Conservation (phyloP, 768 basidiomycete genomes). For the Xerocomus potaroensis region DNA sequence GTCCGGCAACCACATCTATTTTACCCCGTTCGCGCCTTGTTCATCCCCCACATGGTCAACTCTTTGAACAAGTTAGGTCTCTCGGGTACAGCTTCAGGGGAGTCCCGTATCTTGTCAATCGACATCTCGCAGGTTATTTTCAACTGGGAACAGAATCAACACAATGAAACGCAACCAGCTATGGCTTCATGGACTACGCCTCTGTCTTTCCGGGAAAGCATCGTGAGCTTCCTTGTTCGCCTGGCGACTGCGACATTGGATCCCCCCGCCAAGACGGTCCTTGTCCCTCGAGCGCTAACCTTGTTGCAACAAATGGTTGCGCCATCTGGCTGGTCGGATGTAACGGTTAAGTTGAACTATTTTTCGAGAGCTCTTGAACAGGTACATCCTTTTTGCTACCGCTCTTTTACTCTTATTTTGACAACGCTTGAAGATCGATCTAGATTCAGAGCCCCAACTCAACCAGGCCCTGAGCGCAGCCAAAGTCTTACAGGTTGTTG, state of each 20-base stretch:
- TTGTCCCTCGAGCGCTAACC: slow-evolving; percentile 60
- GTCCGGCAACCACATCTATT: slow-evolving; percentile 89
- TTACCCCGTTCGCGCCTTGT: slow-evolving; percentile 87
- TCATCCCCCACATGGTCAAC: slow-evolving; percentile 90
- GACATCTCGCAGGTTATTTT: slow-evolving; percentile 91
- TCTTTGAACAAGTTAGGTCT: slow-evolving; percentile 88
- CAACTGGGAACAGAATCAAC: slow-evolving; percentile 80
- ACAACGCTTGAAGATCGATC: slow-evolving; percentile 52
- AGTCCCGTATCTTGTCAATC: slow-evolving; percentile 82
- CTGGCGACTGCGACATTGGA: slow-evolving; percentile 66
- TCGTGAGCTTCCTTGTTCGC: slow-evolving; percentile 94
- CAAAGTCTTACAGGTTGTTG: slow-evolving; percentile 83
- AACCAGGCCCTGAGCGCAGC: slow-evolving; percentile 74
- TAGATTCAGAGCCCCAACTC: slow-evolving; percentile 61
- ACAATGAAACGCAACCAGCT: slow-evolving; percentile 21
- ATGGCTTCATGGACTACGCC: slow-evolving; percentile 65
- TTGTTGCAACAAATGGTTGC: slow-evolving; percentile 77
- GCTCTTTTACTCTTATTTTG: neutral
- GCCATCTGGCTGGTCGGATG: slow-evolving; percentile 83
- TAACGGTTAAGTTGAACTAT: slow-evolving; percentile 86
- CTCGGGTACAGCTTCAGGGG: slow-evolving; percentile 60
- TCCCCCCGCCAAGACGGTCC: slow-evolving; percentile 35
- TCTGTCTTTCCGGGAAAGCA: slow-evolving; percentile 75
- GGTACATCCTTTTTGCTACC: slow-evolving; percentile 35
- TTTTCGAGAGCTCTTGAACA: slow-evolving; percentile 82